Evolutionary conservation across 2,329 filamentous ascomycete genomes (phyloP), one percentile per base, ranked within the genome.

Genomic region (Aspergillus fischeri): DNA sequence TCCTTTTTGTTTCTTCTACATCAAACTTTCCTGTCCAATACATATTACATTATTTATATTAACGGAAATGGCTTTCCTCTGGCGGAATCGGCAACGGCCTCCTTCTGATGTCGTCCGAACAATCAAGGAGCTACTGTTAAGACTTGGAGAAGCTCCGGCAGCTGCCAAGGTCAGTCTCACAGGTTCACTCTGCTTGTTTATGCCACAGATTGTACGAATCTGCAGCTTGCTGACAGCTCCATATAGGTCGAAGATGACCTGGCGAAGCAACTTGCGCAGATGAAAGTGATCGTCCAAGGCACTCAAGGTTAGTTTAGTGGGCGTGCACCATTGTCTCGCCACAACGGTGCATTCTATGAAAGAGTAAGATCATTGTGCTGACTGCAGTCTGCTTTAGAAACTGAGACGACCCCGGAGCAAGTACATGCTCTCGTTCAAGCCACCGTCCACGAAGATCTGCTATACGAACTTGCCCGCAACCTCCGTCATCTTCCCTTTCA

Each of bases 211-310:
- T 38, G 14, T 38, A 38, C 25, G 2, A 29, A n/a, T 35, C 35
- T 55, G 51, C 58, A 59, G 45, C 29, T 52, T 53, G 27, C 57
- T 60, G 27, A 60, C 44, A 41, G 50, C 54, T 62, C 42, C 58
- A 53, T 41, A 52, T 67, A 96, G 92, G 83, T 87, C 60, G 84
- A 86, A 67, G 93, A 97, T 71, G 92, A 97, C 70, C 82, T 96
- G 61, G 88, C 91, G 51, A 91, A 91, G 71, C 87, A 92, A 65
- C 83, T 99, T 62, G 83, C 83, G 53, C 90, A 96, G 74, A 96
- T 97, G 88, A 97, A 97, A 75, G 79, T 92, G 62, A 86, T 94
- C 58, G 85, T 99, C 14, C 93, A 97, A 80, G 94, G 93, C 64
- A 96, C 92, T 59, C 90, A 91, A 76, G 92, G 92, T 95, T 57